phyloP scores from a whole-genome alignment of 208 protist species.

The Naegleria fowleri region DNA sequence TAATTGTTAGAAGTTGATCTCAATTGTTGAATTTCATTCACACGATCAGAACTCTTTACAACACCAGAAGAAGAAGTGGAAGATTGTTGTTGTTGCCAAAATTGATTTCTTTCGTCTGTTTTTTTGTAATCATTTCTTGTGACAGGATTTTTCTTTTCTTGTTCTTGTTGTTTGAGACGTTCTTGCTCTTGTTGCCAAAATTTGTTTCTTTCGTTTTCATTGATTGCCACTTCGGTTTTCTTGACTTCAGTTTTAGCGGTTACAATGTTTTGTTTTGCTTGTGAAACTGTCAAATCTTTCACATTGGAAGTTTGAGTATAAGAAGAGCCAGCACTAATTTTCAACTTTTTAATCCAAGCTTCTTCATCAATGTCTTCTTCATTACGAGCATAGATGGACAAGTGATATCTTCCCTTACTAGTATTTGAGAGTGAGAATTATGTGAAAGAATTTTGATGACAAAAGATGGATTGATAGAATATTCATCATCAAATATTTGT shows the following conservation, averaged over 20 bases:
- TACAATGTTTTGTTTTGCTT: slow-evolving; percentile 19
- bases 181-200: background rate
- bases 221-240: background rate
- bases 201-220: background rate
- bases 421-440: background rate
- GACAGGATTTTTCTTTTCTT: background rate
- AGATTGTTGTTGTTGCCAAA: background rate
- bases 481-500: background rate
- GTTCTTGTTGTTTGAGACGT: background rate
- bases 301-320: slow-evolving; percentile 1
- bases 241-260: background rate
- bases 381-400: background rate
- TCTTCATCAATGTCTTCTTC: slow-evolving; percentile 2
- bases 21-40: slow-evolving; percentile 1
- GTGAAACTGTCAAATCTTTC: background rate
- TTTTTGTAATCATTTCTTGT: background rate
- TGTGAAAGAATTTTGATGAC: background rate
- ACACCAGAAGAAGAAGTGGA: background rate
- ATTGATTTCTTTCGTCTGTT: background rate
- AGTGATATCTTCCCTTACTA: background rate
- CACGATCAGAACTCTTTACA: background rate
- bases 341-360: background rate
- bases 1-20: background rate
- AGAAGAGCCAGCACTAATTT: background rate
- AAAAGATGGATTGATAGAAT: too few relatives aligned